Conservation (phyloP, 345 rosid genomes). For the Populus davidiana region DNA sequence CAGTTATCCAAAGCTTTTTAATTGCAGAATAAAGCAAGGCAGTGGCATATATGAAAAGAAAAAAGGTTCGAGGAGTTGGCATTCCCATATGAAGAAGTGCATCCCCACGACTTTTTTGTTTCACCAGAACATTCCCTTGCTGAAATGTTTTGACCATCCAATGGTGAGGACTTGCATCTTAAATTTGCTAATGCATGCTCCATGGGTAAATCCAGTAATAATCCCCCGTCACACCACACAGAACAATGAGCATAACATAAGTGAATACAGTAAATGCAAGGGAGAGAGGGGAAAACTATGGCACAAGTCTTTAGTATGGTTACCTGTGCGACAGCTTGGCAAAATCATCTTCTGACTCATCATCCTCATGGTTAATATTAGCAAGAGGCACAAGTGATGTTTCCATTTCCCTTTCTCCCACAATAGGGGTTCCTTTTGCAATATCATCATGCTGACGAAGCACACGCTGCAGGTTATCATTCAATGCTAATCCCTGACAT, state of each 20-base stretch:
- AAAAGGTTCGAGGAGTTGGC: not conserved
- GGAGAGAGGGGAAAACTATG: not conserved
- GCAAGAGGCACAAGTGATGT: slow-evolving; percentile 52
- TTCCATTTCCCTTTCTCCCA: slow-evolving; percentile 29
- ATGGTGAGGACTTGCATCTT: not conserved
- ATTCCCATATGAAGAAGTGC: not conserved
- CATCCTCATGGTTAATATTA: slow-evolving; percentile 62
- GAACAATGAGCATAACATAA: not conserved
- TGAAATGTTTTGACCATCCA: not conserved
- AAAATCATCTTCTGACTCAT: slow-evolving; percentile 87
- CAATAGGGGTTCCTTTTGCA: slow-evolving; percentile 49
- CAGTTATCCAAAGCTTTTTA: not conserved
- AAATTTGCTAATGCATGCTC: not conserved
- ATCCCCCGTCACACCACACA: not conserved
- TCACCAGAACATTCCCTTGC: not conserved
- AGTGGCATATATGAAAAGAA: not conserved
- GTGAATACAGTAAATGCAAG: not conserved
- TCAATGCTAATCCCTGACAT: slow-evolving; percentile 77
- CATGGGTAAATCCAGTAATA: not conserved
- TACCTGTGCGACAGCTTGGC: slow-evolving; percentile 85
- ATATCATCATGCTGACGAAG: slow-evolving; percentile 77
- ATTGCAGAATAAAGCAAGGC: not conserved
- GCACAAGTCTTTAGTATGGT: not conserved
- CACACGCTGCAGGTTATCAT: slow-evolving; percentile 83
- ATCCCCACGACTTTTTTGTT: not conserved